Evolutionary conservation across 805 yeast species (phyloP).

Genomic region (Jamesozyma gamospora): DNA sequence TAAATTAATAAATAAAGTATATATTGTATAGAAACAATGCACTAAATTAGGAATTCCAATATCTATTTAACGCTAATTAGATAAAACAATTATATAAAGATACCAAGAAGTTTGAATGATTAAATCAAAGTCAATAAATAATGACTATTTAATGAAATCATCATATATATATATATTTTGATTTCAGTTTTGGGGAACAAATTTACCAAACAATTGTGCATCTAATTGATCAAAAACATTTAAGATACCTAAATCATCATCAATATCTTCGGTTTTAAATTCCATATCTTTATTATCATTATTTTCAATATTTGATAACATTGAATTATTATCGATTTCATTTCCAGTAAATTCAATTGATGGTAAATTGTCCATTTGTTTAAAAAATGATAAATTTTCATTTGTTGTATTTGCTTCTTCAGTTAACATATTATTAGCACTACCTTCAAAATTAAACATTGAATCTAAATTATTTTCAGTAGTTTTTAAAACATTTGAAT

Average conservation of each 20-base stretch:
- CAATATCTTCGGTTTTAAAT: neutral
- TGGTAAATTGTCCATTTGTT: neutral
- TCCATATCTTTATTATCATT: neutral
- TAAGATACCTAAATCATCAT: constrained; percentile 38
- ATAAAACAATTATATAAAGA: too few relatives aligned
- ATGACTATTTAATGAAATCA: too few relatives aligned
- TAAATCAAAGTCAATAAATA: too few relatives aligned
- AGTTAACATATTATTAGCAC: constrained; percentile 1
- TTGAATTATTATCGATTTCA: neutral
- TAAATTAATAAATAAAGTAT: neutral
- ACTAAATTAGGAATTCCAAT: too few relatives aligned
- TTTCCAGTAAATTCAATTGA: neutral
- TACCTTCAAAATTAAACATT: constrained; percentile 4
- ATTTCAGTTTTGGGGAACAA: constrained; percentile 20
- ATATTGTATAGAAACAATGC: too few relatives aligned
- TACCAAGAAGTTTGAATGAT: too few relatives aligned
- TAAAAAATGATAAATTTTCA: neutral
- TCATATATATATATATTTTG: too few relatives aligned
- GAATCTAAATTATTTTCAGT: neutral
- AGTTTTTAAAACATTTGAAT: neutral
- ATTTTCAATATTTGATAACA: neutral
- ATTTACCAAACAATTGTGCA: constrained; percentile 73
- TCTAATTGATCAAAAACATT: constrained; percentile 82
- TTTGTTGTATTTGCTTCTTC: neutral
- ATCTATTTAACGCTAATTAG: too few relatives aligned